Percentiles rank a stretch among this genome's conserved stretches.
phyloP scores from a whole-genome alignment of 2,329 filamentous ascomycete species.

The Botryotinia globosa region DNA sequence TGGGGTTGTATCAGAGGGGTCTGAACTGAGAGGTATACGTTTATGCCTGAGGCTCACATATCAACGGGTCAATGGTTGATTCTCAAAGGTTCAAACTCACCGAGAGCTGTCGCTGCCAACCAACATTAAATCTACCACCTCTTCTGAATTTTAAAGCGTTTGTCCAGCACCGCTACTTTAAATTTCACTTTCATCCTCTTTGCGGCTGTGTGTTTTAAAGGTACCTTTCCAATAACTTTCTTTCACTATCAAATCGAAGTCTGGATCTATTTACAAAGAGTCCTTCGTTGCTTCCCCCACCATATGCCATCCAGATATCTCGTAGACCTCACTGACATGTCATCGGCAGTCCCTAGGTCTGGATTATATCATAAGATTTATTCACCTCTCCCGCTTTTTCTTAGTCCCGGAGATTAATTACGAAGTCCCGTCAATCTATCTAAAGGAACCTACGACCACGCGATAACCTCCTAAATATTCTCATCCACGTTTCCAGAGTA shows the following conservation, averaged over 20 bases:
- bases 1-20: conserved; percentile 21
- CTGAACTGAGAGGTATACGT: background rate
- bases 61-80: background rate
- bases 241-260: conserved; percentile 1
- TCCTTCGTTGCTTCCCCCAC: conserved; percentile 8
- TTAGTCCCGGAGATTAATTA: conserved; percentile 11
- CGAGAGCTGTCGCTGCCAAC: conserved; percentile 12
- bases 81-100: conserved; percentile 12
- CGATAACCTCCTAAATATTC: conserved; percentile 30
- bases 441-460: conserved; percentile 31
- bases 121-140: conserved; percentile 16
- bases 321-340: background rate
- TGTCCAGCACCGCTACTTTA: background rate
- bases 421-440: conserved; percentile 21
- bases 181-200: conserved; percentile 5
- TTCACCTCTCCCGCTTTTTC: background rate
- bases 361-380: conserved; percentile 11
- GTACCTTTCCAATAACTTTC: background rate
- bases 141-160: background rate
- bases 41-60: background rate
- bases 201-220: background rate
- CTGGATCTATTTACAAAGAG: conserved; percentile 12
- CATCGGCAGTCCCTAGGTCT: conserved; percentile 2
- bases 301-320: conserved; percentile 2
- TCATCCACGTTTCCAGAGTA: conserved; percentile 33